A percentile compares a stretch with the other conserved stretches of the same genome.
These are phyloP conservation scores for Carpinus fangiana DNA, from an alignment of 306 rosid species.

Conservation along the genomic window DNA sequence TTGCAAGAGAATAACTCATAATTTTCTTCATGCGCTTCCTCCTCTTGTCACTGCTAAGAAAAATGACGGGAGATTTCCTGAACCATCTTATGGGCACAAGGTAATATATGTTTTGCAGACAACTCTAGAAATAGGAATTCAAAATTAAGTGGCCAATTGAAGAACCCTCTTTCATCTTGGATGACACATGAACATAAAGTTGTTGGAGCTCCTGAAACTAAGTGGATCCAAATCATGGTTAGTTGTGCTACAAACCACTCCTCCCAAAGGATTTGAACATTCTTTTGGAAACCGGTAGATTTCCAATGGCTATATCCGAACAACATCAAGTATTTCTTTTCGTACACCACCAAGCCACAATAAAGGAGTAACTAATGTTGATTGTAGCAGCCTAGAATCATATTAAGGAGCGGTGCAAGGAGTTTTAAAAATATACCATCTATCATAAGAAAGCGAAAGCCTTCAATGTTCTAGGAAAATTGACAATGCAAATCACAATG, in stretches of 20 bases:
- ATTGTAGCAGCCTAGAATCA: constrained; percentile 5
- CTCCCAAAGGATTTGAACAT: background rate
- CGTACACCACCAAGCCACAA: constrained; percentile 11
- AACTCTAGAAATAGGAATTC: background rate
- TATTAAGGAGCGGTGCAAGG: constrained; percentile 25
- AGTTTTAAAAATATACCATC: constrained; percentile 36
- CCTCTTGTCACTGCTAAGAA: background rate
- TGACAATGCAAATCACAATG: background rate
- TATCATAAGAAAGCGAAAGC: constrained; percentile 35
- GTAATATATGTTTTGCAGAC: background rate
- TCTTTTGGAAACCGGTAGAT: constrained; percentile 5
- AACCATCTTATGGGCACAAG: constrained; percentile 10
- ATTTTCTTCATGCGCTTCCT: background rate
- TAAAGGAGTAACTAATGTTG: background rate
- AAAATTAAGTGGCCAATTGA: background rate
- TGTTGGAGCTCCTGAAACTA: too few relatives aligned
- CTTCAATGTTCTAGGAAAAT: background rate
- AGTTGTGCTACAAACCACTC: too few relatives aligned
- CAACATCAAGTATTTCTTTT: background rate
- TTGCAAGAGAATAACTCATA: background rate
- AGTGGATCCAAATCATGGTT: too few relatives aligned
- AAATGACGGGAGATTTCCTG: background rate
- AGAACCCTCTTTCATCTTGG: background rate
- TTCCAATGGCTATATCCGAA: constrained; percentile 11
- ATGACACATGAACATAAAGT: too few relatives aligned